phyloP scores from a whole-genome alignment of 2,329 filamentous ascomycete genomes.

The Chrysosporium keratinophilum region DNA sequence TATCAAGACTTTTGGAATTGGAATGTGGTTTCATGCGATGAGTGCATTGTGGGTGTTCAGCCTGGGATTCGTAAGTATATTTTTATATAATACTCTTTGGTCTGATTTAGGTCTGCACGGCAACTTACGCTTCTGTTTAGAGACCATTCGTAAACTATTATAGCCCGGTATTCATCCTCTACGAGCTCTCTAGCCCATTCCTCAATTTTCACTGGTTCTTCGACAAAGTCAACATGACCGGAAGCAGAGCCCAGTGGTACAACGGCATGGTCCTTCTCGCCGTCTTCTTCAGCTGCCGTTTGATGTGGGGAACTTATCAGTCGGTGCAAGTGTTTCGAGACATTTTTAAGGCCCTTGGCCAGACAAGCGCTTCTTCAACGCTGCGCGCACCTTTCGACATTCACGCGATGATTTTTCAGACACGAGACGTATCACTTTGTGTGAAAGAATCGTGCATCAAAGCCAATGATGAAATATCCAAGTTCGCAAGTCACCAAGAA shows the following conservation, averaged over 20 bases:
- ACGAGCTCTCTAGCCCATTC: conserved; percentile 56
- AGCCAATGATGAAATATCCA: conserved; percentile 40
- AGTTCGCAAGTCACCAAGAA: conserved; percentile 34
- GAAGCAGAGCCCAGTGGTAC: conserved; percentile 50
- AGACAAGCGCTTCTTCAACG: conserved; percentile 27
- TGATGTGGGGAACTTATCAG: conserved; percentile 54
- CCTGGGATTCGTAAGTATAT: conserved; percentile 51
- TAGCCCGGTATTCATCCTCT: conserved; percentile 55
- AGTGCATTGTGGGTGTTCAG: conserved; percentile 51
- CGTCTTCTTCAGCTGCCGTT: conserved; percentile 52
- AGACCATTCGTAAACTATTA: conserved; percentile 58
- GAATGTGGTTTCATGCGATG: conserved; percentile 53
- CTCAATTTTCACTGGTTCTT: conserved; percentile 62
- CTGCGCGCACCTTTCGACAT: conserved; percentile 25
- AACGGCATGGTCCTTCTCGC: conserved; percentile 51
- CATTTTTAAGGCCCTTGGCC: conserved; percentile 45
- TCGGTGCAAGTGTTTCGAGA: conserved; percentile 50
- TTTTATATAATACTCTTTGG: conserved; percentile 11
- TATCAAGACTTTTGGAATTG: conserved; percentile 49
- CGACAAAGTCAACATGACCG: conserved; percentile 57
- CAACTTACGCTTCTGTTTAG: conserved; percentile 27
- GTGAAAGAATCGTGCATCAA: conserved; percentile 31
- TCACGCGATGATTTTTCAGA: conserved; percentile 27
- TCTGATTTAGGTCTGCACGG: not conserved
- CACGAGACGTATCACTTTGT: conserved; percentile 29